Base-by-base conservation (phyloP, 768 basidiomycete genomes). In the Russula ochroleuca region DNA sequence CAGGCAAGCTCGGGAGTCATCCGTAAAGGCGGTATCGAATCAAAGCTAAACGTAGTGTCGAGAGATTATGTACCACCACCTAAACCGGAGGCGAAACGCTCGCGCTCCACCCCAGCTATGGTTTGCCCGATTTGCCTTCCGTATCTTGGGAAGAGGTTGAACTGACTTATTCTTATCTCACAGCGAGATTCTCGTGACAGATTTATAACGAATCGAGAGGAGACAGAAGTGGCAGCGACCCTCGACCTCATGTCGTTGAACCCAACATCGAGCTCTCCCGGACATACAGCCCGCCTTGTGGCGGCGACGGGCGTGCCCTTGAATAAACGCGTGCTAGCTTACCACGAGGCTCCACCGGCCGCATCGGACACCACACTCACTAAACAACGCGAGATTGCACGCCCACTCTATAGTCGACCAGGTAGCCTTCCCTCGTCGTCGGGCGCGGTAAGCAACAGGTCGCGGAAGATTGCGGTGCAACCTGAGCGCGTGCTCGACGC, bases 401-500 rank as follows among this genome's bases (percentile, higher is more conserved):
- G 83, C 13, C 89, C 93, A 1, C 80, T 91, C 11, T 91, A 89
- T 67, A 83, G 86, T 8, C 83, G 87, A 13, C 83, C 84, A 0
- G 84, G 86, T 0, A 78, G 84, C 0, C 73, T 90, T 25, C 78
- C 85, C 1, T 79, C 84, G 1, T 87, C 89, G 5, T 86, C 83
- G 3, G 83, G 86, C 1, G 78, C 83, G 1, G 75, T 79, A 0
- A 86, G 85, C 0, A 82, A 84, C 68, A 92, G 91, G 72, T 80
- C 87, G 6, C 82, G 96, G 21, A 87, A 88, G 68, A 92, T 98
- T 59, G 83, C 94, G 0, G 90, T 90, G 0, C 84, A 86, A 25
- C 92, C 96, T 0, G 91, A 96, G 69, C 84, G 94, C n/a, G 94
- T 98, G 9, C 81, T 99, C 11, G 97, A 98, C 69, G 96, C 96